A percentile compares a stretch with the other conserved stretches of the same genome.
Evolutionary conservation across 2,329 filamentous ascomycete species (phyloP).

Genomic region (Colletotrichum tropicale): DNA sequence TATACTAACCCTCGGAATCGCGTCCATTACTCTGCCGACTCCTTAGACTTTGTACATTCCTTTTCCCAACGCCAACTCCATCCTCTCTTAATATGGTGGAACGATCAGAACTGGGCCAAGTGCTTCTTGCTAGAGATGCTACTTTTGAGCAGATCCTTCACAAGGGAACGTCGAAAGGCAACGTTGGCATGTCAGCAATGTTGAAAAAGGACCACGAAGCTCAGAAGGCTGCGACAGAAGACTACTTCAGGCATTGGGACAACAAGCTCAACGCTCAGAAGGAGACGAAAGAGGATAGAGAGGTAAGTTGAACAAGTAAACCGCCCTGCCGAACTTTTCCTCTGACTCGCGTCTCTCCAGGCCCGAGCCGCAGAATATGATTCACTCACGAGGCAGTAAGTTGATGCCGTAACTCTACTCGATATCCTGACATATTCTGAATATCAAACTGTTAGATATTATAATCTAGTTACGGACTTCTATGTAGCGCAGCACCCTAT

Average conservation of each 20-base stretch:
- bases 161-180: slow-evolving; percentile 61
- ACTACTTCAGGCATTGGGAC: slow-evolving; percentile 98
- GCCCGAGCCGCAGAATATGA: slow-evolving; percentile 87
- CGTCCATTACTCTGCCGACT: background rate
- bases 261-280: slow-evolving; percentile 72
- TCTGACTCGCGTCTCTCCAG: slow-evolving; percentile 40
- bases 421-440: background rate
- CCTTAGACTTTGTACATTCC: background rate
- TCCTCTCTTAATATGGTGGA: background rate
- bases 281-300: slow-evolving; percentile 84
- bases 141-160: slow-evolving; percentile 81
- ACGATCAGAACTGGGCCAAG: background rate
- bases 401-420: slow-evolving; percentile 22
- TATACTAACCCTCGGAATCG: background rate
- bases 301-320: slow-evolving; percentile 55
- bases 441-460: slow-evolving; percentile 66
- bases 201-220: slow-evolving; percentile 78
- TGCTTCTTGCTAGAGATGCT: slow-evolving; percentile 57
- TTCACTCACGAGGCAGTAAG: slow-evolving; percentile 88
- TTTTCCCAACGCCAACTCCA: too few relatives aligned
- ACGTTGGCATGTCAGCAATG: slow-evolving; percentile 78
- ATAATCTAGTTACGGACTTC: slow-evolving; percentile 94
- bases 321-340: background rate
- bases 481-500: too few relatives aligned
- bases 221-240: slow-evolving; percentile 82